Percentiles rank a stretch among this genome's conserved stretches.
Conservation (phyloP, 2,329 filamentous ascomycete species). For the Aspergillus costaricaensis region DNA sequence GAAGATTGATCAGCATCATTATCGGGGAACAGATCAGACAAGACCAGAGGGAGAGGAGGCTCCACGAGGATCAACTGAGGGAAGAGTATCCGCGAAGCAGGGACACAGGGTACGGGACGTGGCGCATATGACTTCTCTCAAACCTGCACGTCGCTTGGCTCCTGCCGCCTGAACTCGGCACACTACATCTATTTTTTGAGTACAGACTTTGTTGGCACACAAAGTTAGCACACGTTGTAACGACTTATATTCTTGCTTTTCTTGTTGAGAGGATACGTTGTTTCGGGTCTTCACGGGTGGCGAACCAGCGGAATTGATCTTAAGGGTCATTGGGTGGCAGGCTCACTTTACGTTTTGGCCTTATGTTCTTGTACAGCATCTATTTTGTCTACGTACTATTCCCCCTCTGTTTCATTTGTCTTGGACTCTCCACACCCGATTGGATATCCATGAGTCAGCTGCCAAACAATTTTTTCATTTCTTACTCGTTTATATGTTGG, state of each 20-base stretch:
- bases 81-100: conserved; percentile 10
- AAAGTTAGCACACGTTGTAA: conserved; percentile 12
- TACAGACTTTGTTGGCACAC: conserved; percentile 5
- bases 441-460: conserved; percentile 17
- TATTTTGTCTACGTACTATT: conserved; percentile 19
- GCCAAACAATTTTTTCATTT: conserved; percentile 4
- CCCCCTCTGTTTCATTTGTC: conserved; percentile 16
- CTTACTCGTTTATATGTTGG: conserved; percentile 10
- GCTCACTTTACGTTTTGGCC: conserved; percentile 6
- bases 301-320: conserved; percentile 15
- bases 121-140: conserved; percentile 25
- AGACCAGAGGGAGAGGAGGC: conserved; percentile 38
- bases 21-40: conserved; percentile 49
- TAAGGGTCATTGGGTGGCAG: conserved; percentile 7
- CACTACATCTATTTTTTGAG: not conserved
- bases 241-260: conserved; percentile 15
- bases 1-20: conserved; percentile 49
- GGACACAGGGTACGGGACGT: conserved; percentile 29
- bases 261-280: conserved; percentile 13
- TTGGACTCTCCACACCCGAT: conserved; percentile 9
- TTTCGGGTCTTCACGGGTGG: conserved; percentile 19
- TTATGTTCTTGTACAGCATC: conserved; percentile 15
- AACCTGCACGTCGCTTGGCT: conserved; percentile 1
- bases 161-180: conserved; percentile 5
- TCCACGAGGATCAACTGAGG: conserved; percentile 16